These are phyloP conservation scores for Backusella sp. DNA, from an alignment of 192 early-diverging fungal species.

Conservation along the genomic window DNA sequence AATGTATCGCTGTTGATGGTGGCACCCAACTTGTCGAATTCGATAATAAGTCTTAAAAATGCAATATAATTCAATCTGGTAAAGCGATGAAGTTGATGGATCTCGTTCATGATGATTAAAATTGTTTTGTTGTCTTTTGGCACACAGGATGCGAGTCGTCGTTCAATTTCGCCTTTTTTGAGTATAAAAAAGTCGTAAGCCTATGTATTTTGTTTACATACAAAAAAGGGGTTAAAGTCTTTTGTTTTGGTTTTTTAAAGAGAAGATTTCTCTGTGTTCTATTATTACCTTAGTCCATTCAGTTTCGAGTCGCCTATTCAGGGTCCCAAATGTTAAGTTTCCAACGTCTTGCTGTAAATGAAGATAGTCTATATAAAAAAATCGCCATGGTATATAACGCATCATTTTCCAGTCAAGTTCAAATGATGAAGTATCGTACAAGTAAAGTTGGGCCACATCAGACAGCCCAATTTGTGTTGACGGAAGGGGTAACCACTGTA, in stretches of 20 bases:
- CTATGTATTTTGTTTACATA: neutral
- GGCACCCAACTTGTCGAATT: neutral
- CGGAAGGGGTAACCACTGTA: slow-evolving; percentile 3
- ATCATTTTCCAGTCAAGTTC: slow-evolving; percentile 7
- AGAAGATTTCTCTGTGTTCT: neutral
- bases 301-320: neutral
- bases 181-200: slow-evolving; percentile 14
- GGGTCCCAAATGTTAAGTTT: neutral
- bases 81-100: slow-evolving; percentile 1
- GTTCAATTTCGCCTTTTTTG: slow-evolving; percentile 21
- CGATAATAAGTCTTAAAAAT: neutral
- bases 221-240: neutral
- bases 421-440: neutral
- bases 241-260: neutral
- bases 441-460: neutral
- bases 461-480: slow-evolving; percentile 1
- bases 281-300: slow-evolving; percentile 16
- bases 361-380: slow-evolving; percentile 17
- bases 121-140: neutral
- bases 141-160: neutral
- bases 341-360: neutral
- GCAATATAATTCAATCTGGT: slow-evolving; percentile 16
- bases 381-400: neutral
- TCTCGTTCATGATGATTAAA: neutral
- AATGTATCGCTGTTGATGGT: neutral